A percentile compares a stretch with the other conserved stretches of the same genome.
Conservation (phyloP, 2,329 filamentous ascomycete species). For the Lachnellula occidentalis region DNA sequence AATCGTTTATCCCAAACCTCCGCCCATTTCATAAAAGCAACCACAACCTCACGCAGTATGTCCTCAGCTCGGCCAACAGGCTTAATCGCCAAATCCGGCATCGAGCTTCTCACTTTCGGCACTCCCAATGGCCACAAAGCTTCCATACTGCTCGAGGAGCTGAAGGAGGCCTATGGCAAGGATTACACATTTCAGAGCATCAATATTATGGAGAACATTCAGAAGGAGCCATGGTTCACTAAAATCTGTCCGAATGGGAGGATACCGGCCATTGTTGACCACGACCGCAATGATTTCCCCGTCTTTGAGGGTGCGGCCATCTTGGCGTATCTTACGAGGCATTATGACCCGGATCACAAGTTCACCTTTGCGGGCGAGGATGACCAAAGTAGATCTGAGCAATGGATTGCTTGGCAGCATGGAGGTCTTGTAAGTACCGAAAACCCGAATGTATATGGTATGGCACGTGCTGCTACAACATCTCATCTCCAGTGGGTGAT, state of each 20-base stretch:
- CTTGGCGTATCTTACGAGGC: conserved; percentile 66
- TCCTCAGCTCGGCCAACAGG: conserved; percentile 40
- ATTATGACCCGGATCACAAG: conserved; percentile 64
- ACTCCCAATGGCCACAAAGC: conserved; percentile 53
- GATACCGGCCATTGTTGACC: conserved; percentile 61
- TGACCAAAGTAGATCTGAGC: conserved; percentile 42
- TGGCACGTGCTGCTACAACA: not conserved
- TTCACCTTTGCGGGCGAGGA: conserved; percentile 54
- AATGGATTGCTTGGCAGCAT: conserved; percentile 61
- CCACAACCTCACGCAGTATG: conserved; percentile 15
- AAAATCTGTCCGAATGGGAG: conserved; percentile 59
- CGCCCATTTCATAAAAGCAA: conserved; percentile 13
- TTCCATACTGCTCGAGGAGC: conserved; percentile 58
- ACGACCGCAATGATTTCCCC: conserved; percentile 53
- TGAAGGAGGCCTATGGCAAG: conserved; percentile 58
- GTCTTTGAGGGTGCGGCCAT: conserved; percentile 75
- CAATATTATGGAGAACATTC: conserved; percentile 56
- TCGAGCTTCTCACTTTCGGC: conserved; percentile 57
- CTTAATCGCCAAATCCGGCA: conserved; percentile 56
- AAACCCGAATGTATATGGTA: too few relatives aligned
- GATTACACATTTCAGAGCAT: conserved; percentile 55
- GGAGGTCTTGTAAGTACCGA: conserved; percentile 17
- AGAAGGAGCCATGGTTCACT: conserved; percentile 63
- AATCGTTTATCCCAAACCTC: conserved; percentile 22
- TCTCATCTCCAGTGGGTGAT: not conserved